Percentiles rank a stretch among this genome's conserved stretches.
These are phyloP conservation scores for Niebla homalea DNA, from an alignment of 495 filamentous ascomycete species.

Conservation along the genomic window DNA sequence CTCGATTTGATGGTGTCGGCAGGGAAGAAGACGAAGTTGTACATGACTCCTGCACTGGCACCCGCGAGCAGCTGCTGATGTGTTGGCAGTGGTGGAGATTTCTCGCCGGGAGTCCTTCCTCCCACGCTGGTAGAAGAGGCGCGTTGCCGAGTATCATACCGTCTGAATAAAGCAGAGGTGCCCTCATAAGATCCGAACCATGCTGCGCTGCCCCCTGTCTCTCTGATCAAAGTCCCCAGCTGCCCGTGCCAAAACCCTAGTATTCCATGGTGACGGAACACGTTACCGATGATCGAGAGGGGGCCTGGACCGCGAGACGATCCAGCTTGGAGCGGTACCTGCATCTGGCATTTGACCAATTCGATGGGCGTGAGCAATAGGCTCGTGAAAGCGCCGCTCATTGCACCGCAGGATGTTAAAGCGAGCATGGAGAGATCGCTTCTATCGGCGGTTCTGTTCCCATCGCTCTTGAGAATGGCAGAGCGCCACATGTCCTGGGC, in stretches of 20 bases:
- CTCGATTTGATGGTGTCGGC: slow-evolving; percentile 94
- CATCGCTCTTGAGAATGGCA: slow-evolving; percentile 32
- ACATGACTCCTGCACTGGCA: slow-evolving; percentile 82
- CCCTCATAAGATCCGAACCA: slow-evolving; percentile 96
- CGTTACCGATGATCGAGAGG: slow-evolving; percentile 51
- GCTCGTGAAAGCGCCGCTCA: slow-evolving; percentile 80
- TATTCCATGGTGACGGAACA: slow-evolving; percentile 69
- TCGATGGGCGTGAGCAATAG: slow-evolving; percentile 89
- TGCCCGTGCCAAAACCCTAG: slow-evolving; percentile 92
- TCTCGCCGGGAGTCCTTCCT: not conserved
- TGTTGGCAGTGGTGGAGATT: slow-evolving; percentile 38
- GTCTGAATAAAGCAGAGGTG: slow-evolving; percentile 49
- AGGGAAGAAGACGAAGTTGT: slow-evolving; percentile 94
- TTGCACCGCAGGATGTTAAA: slow-evolving; percentile 63
- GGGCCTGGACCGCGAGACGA: slow-evolving; percentile 30
- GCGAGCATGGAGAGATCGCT: slow-evolving; percentile 52
- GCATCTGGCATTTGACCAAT: slow-evolving; percentile 97
- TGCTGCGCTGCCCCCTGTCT: slow-evolving; percentile 82
- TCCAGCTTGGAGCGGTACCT: slow-evolving; percentile 45
- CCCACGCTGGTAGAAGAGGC: not conserved
- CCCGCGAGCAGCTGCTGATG: slow-evolving; percentile 76
- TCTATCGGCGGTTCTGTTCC: slow-evolving; percentile 6
- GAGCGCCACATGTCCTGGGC: slow-evolving; percentile 54
- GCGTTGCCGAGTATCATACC: slow-evolving; percentile 20
- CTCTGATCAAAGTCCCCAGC: slow-evolving; percentile 80